Conservation (phyloP, 2,329 filamentous ascomycete species). For the Cladosporium oxysporum region DNA sequence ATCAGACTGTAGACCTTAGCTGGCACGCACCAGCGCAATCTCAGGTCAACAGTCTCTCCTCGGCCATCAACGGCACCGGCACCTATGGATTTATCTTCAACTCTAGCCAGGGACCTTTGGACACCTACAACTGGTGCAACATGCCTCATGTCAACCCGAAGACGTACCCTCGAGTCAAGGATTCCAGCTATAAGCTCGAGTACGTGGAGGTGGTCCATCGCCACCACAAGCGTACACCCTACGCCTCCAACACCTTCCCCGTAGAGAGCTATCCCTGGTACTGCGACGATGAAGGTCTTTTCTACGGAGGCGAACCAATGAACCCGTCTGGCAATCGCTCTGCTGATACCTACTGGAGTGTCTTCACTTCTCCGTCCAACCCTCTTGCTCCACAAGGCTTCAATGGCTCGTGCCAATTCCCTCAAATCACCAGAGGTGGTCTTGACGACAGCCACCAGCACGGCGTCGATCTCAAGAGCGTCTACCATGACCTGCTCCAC, state of each 20-base stretch:
- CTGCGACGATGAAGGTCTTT: slow-evolving; percentile 70
- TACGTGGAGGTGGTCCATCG: slow-evolving; percentile 84
- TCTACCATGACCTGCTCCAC: slow-evolving; percentile 69
- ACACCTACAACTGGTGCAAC: slow-evolving; percentile 77
- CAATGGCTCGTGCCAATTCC: slow-evolving; percentile 75
- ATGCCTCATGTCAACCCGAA: slow-evolving; percentile 76
- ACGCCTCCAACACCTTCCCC: slow-evolving; percentile 75
- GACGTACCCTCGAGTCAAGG: slow-evolving; percentile 60
- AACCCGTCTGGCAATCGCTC: slow-evolving; percentile 49
- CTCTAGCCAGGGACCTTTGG: slow-evolving; percentile 59
- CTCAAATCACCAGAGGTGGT: slow-evolving; percentile 72
- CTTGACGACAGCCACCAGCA: slow-evolving; percentile 75
- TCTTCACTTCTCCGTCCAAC: slow-evolving; percentile 63
- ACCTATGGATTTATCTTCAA: slow-evolving; percentile 76
- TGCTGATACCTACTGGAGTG: slow-evolving; percentile 65
- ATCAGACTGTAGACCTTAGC: slow-evolving; percentile 41
- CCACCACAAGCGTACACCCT: slow-evolving; percentile 83
- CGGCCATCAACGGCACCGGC: slow-evolving; percentile 60
- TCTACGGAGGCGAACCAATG: slow-evolving; percentile 66
- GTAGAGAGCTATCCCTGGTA: slow-evolving; percentile 71
- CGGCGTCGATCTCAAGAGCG: slow-evolving; percentile 72
- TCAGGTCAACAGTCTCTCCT: slow-evolving; percentile 62
- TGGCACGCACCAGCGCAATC: slow-evolving; percentile 62
- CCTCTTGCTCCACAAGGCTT: slow-evolving; percentile 68
- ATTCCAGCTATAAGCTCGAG: slow-evolving; percentile 61